A percentile compares a stretch with the other conserved stretches of the same genome.
These are phyloP conservation scores for Dianthus caryophyllus DNA, from an alignment of 148 eudicot species.

Conservation along the genomic window DNA sequence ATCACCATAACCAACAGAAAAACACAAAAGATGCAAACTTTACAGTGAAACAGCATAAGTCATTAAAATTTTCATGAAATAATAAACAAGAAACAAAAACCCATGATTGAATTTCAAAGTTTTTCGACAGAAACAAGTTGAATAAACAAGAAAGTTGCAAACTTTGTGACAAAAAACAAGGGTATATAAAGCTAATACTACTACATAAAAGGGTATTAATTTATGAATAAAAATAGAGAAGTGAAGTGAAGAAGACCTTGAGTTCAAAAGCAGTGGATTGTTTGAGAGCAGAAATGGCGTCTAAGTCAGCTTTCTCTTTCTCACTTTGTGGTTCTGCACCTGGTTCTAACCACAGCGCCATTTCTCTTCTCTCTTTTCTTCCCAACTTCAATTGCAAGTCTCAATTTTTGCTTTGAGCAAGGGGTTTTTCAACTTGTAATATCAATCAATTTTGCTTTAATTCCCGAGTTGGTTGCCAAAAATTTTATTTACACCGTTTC, in stretches of 20 bases:
- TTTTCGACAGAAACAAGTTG: background rate
- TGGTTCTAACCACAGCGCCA: conserved; percentile 74
- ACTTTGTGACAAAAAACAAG: background rate
- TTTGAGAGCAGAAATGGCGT: conserved; percentile 70
- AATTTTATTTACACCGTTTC: no score
- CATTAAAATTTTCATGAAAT: background rate
- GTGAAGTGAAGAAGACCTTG: conserved; percentile 41
- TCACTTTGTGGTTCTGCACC: conserved; percentile 65
- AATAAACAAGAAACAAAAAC: background rate
- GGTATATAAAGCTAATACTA: no score
- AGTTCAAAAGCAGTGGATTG: conserved; percentile 73
- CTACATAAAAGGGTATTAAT: no score
- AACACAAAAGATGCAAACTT: background rate
- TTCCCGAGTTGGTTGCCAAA: no score
- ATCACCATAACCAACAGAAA: background rate
- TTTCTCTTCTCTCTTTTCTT: conserved; percentile 13
- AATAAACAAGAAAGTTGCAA: conserved; percentile 8
- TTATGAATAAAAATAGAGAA: no score
- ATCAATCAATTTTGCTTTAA: no score
- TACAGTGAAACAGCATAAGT: background rate
- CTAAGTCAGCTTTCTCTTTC: conserved; percentile 55
- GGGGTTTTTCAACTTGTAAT: no score
- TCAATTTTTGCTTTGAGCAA: no score
- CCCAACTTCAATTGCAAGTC: no score
- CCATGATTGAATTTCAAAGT: background rate